phyloP scores from a whole-genome alignment of 1,284 basidiomycete species.

The Tilletia setariae region DNA sequence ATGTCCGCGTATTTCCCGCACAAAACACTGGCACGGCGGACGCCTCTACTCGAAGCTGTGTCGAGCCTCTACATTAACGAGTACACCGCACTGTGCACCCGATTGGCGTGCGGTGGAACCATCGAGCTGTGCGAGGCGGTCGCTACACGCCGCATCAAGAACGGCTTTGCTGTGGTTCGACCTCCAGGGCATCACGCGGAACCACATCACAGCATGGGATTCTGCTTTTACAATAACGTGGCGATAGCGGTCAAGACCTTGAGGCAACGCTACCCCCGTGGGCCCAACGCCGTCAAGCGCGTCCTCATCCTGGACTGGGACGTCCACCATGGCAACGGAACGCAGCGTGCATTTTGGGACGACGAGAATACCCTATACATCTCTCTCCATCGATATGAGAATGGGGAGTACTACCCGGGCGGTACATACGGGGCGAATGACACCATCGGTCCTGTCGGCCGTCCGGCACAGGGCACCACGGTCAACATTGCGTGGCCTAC shows the following conservation, averaged over 20 bases:
- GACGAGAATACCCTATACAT: constrained; percentile 88
- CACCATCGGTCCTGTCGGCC: too few relatives aligned
- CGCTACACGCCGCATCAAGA: constrained; percentile 74
- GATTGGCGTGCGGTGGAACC: constrained; percentile 87
- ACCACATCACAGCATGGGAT: constrained; percentile 95
- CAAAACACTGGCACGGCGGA: neutral
- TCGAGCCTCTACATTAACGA: constrained; percentile 84
- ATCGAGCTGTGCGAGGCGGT: constrained; percentile 86
- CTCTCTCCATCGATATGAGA: constrained; percentile 90
- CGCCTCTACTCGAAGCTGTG: constrained; percentile 64
- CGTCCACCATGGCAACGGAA: constrained; percentile 97
- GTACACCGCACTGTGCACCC: constrained; percentile 77
- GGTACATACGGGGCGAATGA: constrained; percentile 80
- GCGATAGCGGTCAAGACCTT: constrained; percentile 70
- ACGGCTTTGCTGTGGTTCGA: constrained; percentile 89
- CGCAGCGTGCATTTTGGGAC: constrained; percentile 88
- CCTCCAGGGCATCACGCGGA: constrained; percentile 99
- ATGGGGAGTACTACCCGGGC: constrained; percentile 77
- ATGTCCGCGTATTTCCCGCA: constrained; percentile 60
- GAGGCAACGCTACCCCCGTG: constrained; percentile 63
- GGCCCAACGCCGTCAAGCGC: constrained; percentile 62
- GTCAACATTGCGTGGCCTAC: constrained; percentile 96
- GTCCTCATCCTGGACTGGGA: constrained; percentile 97
- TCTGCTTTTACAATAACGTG: constrained; percentile 99
- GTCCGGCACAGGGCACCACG: constrained; percentile 75